Percentiles rank a stretch among this genome's conserved stretches.
Conservation (phyloP, 176 grass and related monocot species). For the Oryza brachyantha region DNA sequence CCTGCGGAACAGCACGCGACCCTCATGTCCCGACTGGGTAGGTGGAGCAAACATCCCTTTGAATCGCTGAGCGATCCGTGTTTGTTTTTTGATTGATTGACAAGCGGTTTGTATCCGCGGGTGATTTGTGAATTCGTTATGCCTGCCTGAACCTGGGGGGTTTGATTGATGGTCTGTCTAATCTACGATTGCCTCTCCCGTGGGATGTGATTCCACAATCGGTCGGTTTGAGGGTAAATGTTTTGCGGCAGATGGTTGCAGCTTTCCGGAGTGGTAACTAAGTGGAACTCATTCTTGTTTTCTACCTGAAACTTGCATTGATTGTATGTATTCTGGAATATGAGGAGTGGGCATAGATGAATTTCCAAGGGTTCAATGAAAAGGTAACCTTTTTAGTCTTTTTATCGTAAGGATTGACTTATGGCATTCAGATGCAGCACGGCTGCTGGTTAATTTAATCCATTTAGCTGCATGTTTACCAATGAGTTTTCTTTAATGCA, state of each 20-base stretch:
- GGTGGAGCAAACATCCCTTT: too few relatives aligned
- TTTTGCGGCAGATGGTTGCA: not conserved
- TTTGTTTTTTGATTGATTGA: too few relatives aligned
- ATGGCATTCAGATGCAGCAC: not conserved
- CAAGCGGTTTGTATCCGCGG: too few relatives aligned
- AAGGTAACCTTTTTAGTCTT: not conserved
- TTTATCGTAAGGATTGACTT: not conserved
- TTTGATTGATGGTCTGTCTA: not conserved
- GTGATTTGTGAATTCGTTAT: too few relatives aligned
- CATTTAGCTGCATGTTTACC: not conserved
- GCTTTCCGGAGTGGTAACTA: not conserved
- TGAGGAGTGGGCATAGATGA: not conserved
- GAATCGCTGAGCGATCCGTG: too few relatives aligned
- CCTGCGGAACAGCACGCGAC: conserved; percentile 46
- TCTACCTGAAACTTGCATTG: not conserved
- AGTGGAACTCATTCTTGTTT: not conserved
- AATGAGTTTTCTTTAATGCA: not conserved
- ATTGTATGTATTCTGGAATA: not conserved
- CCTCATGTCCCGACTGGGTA: conserved; percentile 55
- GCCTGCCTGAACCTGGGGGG: not conserved
- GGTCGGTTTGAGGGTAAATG: too few relatives aligned
- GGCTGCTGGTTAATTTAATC: not conserved
- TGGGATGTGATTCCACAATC: conserved; percentile 16
- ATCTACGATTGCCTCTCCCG: not conserved
- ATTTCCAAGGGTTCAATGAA: not conserved